phyloP scores from a whole-genome alignment of 1,284 basidiomycete genomes.

The Heterobasidion annosum region DNA sequence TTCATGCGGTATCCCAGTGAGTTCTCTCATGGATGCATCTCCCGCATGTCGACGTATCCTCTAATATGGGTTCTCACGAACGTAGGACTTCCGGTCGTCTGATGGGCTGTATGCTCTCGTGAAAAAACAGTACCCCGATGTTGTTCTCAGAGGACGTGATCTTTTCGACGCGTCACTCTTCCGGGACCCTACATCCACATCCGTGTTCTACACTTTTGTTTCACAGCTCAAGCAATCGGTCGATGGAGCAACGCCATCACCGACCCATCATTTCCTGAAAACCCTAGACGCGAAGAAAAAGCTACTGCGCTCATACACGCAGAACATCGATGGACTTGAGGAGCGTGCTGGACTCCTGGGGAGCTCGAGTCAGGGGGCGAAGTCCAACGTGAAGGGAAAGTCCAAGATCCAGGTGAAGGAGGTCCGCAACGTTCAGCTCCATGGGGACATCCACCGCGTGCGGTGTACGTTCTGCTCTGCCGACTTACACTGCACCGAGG shows the following conservation, averaged over 20 bases:
- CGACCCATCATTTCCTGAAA: slow-evolving; percentile 85
- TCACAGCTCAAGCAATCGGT: slow-evolving; percentile 82
- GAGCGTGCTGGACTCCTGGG: slow-evolving; percentile 69
- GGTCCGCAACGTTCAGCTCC: slow-evolving; percentile 83
- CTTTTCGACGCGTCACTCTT: slow-evolving; percentile 86
- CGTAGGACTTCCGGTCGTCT: slow-evolving; percentile 82
- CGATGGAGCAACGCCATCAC: slow-evolving; percentile 71
- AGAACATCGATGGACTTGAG: slow-evolving; percentile 94
- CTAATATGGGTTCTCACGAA: background rate
- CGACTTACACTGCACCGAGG: slow-evolving; percentile 58
- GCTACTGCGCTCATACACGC: slow-evolving; percentile 85
- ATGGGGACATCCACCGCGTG: slow-evolving; percentile 85
- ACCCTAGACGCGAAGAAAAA: slow-evolving; percentile 80
- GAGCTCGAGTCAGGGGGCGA: slow-evolving; percentile 46
- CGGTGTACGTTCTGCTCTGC: slow-evolving; percentile 78
- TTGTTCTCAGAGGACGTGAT: slow-evolving; percentile 81
- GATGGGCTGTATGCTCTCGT: slow-evolving; percentile 86
- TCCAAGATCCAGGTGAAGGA: slow-evolving; percentile 55
- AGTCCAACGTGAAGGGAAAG: slow-evolving; percentile 49
- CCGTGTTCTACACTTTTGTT: slow-evolving; percentile 92
- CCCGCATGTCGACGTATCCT: background rate
- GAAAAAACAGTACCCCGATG: slow-evolving; percentile 75
- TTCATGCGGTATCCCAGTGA: slow-evolving; percentile 85
- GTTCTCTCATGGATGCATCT: slow-evolving; percentile 16
- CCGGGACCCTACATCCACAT: slow-evolving; percentile 75